These are phyloP conservation scores for Metschnikowia baotianmanensis DNA, from an alignment of 805 yeast species.

Conservation along the genomic window DNA sequence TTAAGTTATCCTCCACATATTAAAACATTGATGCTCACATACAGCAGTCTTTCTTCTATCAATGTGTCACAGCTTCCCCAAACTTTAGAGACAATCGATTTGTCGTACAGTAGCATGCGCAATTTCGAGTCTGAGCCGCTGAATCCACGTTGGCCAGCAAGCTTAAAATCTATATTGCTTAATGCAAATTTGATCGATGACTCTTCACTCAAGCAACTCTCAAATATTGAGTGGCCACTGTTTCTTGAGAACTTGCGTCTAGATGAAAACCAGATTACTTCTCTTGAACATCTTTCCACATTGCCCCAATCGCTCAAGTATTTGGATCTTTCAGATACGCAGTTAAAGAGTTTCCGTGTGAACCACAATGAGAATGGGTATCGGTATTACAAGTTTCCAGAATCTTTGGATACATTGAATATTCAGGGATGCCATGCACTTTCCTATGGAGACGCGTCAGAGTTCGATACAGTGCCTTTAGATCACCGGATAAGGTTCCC, in stretches of 20 bases:
- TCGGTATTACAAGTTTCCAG: conserved; percentile 29
- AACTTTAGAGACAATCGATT: conserved; percentile 30
- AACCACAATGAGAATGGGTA: conserved; percentile 12
- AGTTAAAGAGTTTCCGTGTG: conserved; percentile 18
- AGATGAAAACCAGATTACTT: conserved; percentile 24
- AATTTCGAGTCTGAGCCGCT: conserved; percentile 9
- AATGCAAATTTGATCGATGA: conserved; percentile 23
- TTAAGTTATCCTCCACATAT: conserved; percentile 23
- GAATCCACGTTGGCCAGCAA: conserved; percentile 25
- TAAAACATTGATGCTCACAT: conserved; percentile 33
- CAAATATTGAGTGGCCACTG: conserved; percentile 25
- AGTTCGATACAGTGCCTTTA: conserved; percentile 1
- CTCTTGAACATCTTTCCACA: conserved; percentile 17
- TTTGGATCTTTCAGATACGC: conserved; percentile 28
- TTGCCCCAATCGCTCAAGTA: conserved; percentile 24
- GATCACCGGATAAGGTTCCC: conserved; percentile 25
- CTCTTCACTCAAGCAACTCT: conserved; percentile 17
- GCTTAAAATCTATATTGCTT: conserved; percentile 24
- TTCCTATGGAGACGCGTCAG: conserved; percentile 5
- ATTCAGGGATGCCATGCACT: conserved; percentile 20
- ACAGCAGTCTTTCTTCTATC: conserved; percentile 24
- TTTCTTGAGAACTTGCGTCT: conserved; percentile 22
- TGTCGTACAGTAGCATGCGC: conserved; percentile 24
- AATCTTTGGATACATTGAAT: conserved; percentile 21
- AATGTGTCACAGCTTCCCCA: conserved; percentile 27